A percentile compares a stretch with the other conserved stretches of the same genome.
These are phyloP conservation scores for Chaetomium fimeti DNA, from an alignment of 495 filamentous ascomycete species.

Conservation along the genomic window DNA sequence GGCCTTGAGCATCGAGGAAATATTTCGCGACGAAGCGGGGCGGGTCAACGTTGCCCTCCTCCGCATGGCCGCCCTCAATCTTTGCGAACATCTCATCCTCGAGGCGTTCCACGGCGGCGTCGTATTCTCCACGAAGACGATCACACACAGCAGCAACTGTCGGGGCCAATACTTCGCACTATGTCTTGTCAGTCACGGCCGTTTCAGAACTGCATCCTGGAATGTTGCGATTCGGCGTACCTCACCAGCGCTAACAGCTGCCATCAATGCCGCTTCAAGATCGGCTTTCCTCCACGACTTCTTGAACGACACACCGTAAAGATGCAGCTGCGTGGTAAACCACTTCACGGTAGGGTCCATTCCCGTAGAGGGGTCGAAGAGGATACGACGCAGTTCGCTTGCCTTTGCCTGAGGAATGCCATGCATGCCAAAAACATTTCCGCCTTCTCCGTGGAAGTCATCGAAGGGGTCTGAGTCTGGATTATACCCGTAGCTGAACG, in stretches of 20 bases:
- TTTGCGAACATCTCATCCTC: constrained; percentile 5
- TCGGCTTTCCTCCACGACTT: constrained; percentile 1
- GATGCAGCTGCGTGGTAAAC: constrained; percentile 24
- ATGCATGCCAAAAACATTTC: constrained; percentile 2
- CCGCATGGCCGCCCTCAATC: neutral
- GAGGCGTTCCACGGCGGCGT: neutral
- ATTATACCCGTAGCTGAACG: constrained; percentile 4
- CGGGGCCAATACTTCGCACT: constrained; percentile 10
- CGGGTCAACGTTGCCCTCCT: constrained; percentile 18
- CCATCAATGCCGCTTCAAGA: constrained; percentile 6
- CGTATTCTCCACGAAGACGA: constrained; percentile 4
- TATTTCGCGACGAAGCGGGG: constrained; percentile 27
- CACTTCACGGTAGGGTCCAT: constrained; percentile 21
- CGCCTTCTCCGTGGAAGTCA: neutral
- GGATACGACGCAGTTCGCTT: neutral
- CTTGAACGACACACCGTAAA: constrained; percentile 24
- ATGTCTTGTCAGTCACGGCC: neutral
- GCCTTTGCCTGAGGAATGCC: constrained; percentile 9
- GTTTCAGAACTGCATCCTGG: neutral
- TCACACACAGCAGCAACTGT: neutral
- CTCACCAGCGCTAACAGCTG: neutral
- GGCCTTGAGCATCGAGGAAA: constrained; percentile 25
- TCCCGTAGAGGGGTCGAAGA: neutral
- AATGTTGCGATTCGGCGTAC: neutral
- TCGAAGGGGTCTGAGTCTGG: too few relatives aligned